phyloP scores from a whole-genome alignment of 2,329 filamentous ascomycete species.

The Arthrobotrys musiformis region DNA sequence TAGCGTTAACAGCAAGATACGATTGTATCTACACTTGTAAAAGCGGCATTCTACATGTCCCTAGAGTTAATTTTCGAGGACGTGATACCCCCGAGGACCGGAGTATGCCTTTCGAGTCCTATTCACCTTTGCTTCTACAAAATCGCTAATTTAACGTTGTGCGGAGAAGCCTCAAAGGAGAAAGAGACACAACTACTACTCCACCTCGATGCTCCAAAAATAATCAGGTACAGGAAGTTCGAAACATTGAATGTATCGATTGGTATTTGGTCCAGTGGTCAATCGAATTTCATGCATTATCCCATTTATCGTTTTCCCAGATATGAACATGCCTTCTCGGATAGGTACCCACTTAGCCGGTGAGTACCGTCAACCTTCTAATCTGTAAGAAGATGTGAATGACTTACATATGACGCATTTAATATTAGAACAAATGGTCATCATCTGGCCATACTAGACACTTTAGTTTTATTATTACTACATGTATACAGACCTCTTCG shows the following conservation, averaged over 20 bases:
- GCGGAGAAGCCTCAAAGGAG: constrained; percentile 26
- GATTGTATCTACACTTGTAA: not conserved
- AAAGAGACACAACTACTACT: constrained; percentile 18
- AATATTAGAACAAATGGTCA: constrained; percentile 39
- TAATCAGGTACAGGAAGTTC: constrained; percentile 44
- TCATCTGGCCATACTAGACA: constrained; percentile 5
- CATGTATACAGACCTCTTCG: not conserved
- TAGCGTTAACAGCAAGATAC: not conserved
- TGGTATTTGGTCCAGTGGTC: constrained; percentile 16
- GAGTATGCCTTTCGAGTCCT: no score
- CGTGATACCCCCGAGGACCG: no score
- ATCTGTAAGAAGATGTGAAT: constrained; percentile 21
- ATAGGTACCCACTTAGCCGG: constrained; percentile 36
- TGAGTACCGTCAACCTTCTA: constrained; percentile 25
- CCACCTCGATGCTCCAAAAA: constrained; percentile 40
- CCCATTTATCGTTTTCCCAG: constrained; percentile 6
- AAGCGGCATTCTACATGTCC: no score
- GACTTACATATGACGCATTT: constrained; percentile 52
- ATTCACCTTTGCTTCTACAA: constrained; percentile 7
- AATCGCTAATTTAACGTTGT: not conserved
- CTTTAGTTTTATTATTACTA: not conserved
- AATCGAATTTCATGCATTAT: constrained; percentile 35
- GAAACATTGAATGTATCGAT: constrained; percentile 53
- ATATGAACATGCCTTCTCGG: constrained; percentile 5
- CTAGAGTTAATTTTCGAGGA: no score